A percentile compares a stretch with the other conserved stretches of the same genome.
Conservation (phyloP, 2,329 filamentous ascomycete species). For the Colletotrichum viniferum region DNA sequence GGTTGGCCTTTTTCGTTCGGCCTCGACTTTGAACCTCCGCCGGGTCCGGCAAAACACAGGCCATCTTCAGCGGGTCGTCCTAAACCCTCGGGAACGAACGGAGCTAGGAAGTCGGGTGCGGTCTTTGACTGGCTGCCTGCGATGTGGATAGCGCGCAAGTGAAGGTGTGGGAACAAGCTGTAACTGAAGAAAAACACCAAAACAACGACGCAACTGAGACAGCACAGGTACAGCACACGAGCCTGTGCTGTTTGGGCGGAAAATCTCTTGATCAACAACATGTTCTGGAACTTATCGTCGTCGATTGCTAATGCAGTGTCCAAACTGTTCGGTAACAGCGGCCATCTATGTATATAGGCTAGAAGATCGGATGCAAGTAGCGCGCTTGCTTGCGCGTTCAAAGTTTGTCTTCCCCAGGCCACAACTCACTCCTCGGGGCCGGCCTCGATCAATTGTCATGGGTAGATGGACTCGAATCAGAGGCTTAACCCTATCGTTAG, state of each 20-base stretch:
- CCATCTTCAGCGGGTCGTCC: not conserved
- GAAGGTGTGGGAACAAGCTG: not conserved
- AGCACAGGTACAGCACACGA: not conserved
- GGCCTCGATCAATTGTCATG: not conserved
- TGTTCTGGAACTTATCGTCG: not conserved
- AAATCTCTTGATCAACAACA: not conserved
- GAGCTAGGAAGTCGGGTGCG: not conserved
- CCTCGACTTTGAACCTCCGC: not conserved
- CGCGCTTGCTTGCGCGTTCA: not conserved
- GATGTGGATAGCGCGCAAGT: not conserved
- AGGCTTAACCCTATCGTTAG: not conserved
- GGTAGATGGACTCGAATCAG: not conserved
- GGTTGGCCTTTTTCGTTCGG: not conserved
- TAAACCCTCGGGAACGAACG: not conserved
- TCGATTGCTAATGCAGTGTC: too few species aligned
- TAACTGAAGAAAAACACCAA: not conserved
- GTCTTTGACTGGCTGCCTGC: not conserved
- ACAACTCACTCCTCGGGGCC: not conserved
- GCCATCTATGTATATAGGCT: not conserved
- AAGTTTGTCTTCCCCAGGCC: not conserved
- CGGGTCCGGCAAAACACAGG: not conserved
- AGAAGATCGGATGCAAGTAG: not conserved
- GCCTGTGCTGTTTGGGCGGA: not conserved
- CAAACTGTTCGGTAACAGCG: not conserved
- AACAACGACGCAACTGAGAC: not conserved